Conservation (phyloP, 129 eudicot genomes). For the Ambrosia artemisiifolia region DNA sequence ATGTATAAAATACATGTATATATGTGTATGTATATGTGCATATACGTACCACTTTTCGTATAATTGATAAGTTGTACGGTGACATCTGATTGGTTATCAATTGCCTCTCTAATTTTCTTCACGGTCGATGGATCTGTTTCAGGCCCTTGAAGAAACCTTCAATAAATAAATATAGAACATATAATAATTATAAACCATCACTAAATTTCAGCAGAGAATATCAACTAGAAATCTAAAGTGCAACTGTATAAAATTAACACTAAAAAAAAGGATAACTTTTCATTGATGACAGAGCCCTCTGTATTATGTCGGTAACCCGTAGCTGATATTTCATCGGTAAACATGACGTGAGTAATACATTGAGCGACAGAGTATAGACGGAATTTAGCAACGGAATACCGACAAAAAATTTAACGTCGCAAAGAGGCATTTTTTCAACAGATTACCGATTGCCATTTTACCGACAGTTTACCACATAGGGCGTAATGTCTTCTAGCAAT, state of each 20-base stretch:
- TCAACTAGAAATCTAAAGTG: neutral
- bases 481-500: too few species aligned
- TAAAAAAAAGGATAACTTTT: too few species aligned
- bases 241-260: neutral
- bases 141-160: constrained; percentile 15
- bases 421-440: too few species aligned
- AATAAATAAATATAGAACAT: neutral
- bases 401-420: too few species aligned
- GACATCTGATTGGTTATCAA: neutral
- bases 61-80: constrained; percentile 9
- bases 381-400: too few species aligned
- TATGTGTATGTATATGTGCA: neutral
- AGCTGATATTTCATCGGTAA: too few species aligned
- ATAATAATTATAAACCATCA: neutral
- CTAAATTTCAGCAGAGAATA: neutral
- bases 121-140: neutral
- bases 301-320: too few species aligned
- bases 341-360: too few species aligned
- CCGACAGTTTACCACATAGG: too few species aligned
- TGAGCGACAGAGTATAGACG: too few species aligned
- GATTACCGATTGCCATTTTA: too few species aligned
- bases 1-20: neutral
- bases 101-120: constrained; percentile 4
- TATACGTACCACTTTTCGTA: constrained; percentile 2
- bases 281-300: too few species aligned